A percentile compares a stretch with the other conserved stretches of the same genome.
Conservation (phyloP, 306 rosid species). For the Clitoria ternatea region DNA sequence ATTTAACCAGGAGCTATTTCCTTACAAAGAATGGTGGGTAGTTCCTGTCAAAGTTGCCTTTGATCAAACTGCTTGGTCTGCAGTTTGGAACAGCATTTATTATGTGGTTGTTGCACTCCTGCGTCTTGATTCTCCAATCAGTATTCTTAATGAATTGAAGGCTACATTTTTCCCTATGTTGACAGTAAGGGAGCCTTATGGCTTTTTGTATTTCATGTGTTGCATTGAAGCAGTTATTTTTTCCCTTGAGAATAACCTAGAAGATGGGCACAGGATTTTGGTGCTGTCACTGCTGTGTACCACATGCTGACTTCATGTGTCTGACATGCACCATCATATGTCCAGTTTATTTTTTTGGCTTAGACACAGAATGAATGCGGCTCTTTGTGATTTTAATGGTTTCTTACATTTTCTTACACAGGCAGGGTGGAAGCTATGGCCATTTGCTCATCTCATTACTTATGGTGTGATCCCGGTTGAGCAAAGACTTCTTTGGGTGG, state of each 20-base stretch:
- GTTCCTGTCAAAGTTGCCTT: slow-evolving; percentile 90
- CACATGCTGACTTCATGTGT: not conserved
- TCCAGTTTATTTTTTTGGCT: not conserved
- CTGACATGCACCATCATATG: not conserved
- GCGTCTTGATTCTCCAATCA: slow-evolving; percentile 75
- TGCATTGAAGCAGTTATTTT: not conserved
- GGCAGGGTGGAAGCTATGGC: slow-evolving; percentile 99
- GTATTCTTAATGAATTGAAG: slow-evolving; percentile 63
- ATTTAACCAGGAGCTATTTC: slow-evolving; percentile 69
- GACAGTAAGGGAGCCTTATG: slow-evolving; percentile 57
- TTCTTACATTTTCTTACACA: slow-evolving; percentile 31
- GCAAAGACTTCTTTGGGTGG: slow-evolving; percentile 97
- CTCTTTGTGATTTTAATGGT: slow-evolving; percentile 5
- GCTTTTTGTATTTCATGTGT: slow-evolving; percentile 15
- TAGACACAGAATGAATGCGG: not conserved
- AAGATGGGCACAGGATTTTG: not conserved
- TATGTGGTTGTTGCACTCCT: slow-evolving; percentile 63
- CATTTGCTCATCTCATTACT: slow-evolving; percentile 92
- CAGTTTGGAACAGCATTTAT: slow-evolving; percentile 95
- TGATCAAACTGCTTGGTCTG: slow-evolving; percentile 92
- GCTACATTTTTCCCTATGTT: slow-evolving; percentile 91
- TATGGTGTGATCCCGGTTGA: slow-evolving; percentile 92
- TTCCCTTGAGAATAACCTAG: not conserved
- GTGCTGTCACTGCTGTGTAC: not conserved
- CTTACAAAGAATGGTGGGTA: slow-evolving; percentile 97